Evolutionary conservation across 306 rosid species (phyloP), one percentile per base, ranked within the genome.

Genomic region (Cucumis melo): DNA sequence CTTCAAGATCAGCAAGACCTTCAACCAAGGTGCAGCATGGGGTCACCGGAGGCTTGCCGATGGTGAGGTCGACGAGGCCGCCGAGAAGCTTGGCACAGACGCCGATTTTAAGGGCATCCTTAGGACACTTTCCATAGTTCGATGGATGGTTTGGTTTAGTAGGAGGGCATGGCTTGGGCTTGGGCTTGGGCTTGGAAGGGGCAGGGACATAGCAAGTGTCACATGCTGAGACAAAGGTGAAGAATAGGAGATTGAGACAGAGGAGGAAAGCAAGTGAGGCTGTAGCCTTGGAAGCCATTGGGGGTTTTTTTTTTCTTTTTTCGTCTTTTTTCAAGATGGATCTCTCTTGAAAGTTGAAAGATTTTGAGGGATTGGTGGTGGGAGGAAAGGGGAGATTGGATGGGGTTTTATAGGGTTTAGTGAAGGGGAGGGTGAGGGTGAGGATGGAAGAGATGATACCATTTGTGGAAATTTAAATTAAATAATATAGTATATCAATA

Each of bases 1-100:
- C 94, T 38, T 90, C 96, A 5, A 90, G 83, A 42, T 90, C 90
- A 38, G 74, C 90, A 21, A 92, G 96, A 3, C 98, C 96, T 13
- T 89, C 24, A 15, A 92, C 21, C 32, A 92, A 88, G 38, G 78
- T 2, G 83, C 98, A 92, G 76, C 98, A 92, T 4, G 94, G 94
- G 0, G 77, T 14, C 19, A 83, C 87, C 0, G 96, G 91, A 50
- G 94, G 92, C 15, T 55, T 60, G 19, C 96, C 92, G 8, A 92
- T 10, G 21, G 82, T 83, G 14, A 82, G 2, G 78, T 90, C 87
- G 19, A 90, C 21, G 77, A 92, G 74, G 8, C 77, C 77, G 6
- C 96, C 88, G 7, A 92, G 88, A 3, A 92, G 82, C 36, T 85
- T 71, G 24, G 90, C 94, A 20, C 96, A 92, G 0, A 90, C 82